phyloP scores from a whole-genome alignment of 345 rosid genomes.

The Brassica incana region DNA sequence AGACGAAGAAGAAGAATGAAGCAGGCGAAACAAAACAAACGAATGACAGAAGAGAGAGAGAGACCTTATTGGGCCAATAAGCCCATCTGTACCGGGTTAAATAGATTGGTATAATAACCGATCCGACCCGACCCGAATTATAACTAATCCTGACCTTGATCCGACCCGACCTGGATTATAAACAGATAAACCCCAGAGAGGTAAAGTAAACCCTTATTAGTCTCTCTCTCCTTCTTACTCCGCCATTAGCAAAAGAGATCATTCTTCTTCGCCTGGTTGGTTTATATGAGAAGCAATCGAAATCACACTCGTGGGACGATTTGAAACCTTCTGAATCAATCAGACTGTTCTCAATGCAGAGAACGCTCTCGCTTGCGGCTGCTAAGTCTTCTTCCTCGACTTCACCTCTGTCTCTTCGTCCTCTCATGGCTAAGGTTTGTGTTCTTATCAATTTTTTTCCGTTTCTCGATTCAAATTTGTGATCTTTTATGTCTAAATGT shows the following conservation, averaged over 20 bases:
- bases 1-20: constrained; percentile 11
- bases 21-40: background rate
- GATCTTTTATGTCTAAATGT: constrained; percentile 1
- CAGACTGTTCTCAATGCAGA: constrained; percentile 34
- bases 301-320: constrained; percentile 18
- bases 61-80: background rate
- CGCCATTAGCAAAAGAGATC: constrained; percentile 13
- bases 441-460: background rate
- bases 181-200: constrained; percentile 38
- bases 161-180: constrained; percentile 26
- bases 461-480: background rate
- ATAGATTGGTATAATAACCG: background rate
- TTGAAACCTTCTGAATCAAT: constrained; percentile 18
- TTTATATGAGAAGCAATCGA: constrained; percentile 10
- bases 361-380: constrained; percentile 32
- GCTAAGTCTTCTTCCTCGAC: constrained; percentile 37
- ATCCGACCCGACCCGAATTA: background rate
- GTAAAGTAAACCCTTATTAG: constrained; percentile 32
- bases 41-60: background rate
- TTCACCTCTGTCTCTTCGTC: constrained; percentile 41
- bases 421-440: constrained; percentile 58
- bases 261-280: constrained; percentile 20
- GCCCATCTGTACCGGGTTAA: background rate
- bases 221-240: background rate
- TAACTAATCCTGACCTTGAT: background rate